phyloP scores from a whole-genome alignment of 257 asterid species.

The Salvia rosmarinus region DNA sequence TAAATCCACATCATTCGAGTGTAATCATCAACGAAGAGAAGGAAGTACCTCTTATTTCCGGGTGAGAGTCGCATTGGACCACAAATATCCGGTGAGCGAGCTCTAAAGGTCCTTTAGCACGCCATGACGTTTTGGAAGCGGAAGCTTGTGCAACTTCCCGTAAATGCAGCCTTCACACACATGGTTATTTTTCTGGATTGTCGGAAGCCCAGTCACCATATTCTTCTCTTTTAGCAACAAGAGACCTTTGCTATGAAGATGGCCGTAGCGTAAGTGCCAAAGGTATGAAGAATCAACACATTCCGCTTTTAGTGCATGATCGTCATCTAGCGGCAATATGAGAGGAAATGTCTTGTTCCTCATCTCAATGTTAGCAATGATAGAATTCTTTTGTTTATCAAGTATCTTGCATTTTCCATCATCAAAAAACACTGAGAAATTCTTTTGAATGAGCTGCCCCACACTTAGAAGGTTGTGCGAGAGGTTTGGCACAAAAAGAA shows the following conservation, averaged over 20 bases:
- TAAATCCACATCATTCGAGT: conserved; percentile 12
- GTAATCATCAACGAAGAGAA: conserved; percentile 8
- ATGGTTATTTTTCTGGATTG: not conserved
- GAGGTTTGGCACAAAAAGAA: too few relatives aligned
- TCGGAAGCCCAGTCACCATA: conserved; percentile 13
- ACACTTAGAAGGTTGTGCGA: too few relatives aligned
- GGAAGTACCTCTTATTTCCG: not conserved
- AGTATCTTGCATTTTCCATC: too few relatives aligned
- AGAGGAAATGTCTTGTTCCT: too few relatives aligned
- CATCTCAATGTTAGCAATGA: too few relatives aligned
- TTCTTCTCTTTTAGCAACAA: conserved; percentile 12
- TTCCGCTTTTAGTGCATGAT: too few relatives aligned
- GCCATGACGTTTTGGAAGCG: conserved; percentile 1
- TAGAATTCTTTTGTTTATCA: too few relatives aligned
- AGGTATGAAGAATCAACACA: too few relatives aligned
- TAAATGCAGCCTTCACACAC: conserved; percentile 2
- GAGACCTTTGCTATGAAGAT: not conserved
- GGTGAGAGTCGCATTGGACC: not conserved
- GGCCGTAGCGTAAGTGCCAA: not conserved
- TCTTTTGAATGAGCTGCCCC: too few relatives aligned
- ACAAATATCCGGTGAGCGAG: not conserved
- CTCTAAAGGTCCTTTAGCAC: not conserved
- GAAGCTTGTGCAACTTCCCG: conserved; percentile 8
- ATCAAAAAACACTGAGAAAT: too few relatives aligned
- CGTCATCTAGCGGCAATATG: too few relatives aligned